Evolutionary conservation across 345 rosid species (phyloP).

Genomic region (Eucalyptus sideroxylon): DNA sequence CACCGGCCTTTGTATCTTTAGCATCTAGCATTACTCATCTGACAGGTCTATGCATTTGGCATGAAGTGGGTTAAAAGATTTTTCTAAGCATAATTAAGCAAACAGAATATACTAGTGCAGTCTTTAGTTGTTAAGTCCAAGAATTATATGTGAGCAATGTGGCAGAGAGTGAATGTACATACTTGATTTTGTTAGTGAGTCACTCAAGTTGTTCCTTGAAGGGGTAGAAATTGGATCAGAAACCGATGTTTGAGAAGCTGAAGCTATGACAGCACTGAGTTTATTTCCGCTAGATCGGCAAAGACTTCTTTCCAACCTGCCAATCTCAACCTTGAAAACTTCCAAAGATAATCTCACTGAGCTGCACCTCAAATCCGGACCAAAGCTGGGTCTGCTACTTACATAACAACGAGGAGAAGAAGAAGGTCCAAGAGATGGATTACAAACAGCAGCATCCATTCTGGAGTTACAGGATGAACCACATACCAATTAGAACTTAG

Average conservation of each 20-base stretch:
- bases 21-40: neutral
- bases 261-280: slow-evolving; percentile 24
- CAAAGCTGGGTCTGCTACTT: neutral
- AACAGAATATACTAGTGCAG: neutral
- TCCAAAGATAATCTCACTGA: slow-evolving; percentile 11
- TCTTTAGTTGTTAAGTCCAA: neutral
- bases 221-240: slow-evolving; percentile 42
- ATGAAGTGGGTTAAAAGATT: neutral
- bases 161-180: neutral
- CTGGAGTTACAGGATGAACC: neutral
- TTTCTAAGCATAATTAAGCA: neutral
- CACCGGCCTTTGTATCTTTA: neutral
- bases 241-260: slow-evolving; percentile 35
- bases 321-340: slow-evolving; percentile 14
- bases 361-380: slow-evolving; percentile 4
- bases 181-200: slow-evolving; percentile 52
- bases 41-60: neutral
- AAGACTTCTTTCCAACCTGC: slow-evolving; percentile 9
- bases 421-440: neutral
- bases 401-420: neutral
- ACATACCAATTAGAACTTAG: neutral
- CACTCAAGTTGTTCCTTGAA: slow-evolving; percentile 19
- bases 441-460: neutral
- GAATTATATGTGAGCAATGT: neutral
- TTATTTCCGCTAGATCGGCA: slow-evolving; percentile 10